Evolutionary conservation across 306 rosid species (phyloP).

Genomic region (Prunus padus): DNA sequence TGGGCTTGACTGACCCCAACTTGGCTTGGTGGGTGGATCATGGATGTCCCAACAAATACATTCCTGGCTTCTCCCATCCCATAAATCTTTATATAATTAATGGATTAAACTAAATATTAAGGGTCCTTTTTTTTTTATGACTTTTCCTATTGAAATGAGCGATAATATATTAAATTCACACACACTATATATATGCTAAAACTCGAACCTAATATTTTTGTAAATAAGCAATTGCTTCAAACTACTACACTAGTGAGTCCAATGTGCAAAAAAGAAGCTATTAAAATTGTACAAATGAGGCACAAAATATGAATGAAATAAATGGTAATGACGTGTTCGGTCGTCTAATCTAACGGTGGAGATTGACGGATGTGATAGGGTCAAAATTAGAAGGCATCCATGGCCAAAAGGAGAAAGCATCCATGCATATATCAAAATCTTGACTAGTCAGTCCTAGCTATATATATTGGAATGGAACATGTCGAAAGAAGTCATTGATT

Average conservation of each 20-base stretch:
- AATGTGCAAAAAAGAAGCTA: not conserved
- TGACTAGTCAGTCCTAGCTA: constrained; percentile 9
- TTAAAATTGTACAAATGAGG: not conserved
- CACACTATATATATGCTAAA: too few relatives aligned
- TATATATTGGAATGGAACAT: too few relatives aligned
- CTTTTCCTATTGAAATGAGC: too few relatives aligned
- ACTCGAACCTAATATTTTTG: accelerated
- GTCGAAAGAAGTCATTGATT: not conserved
- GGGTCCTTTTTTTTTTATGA: too few relatives aligned
- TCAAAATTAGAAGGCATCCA: not conserved
- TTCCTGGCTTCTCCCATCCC: not conserved
- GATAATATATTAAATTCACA: too few relatives aligned
- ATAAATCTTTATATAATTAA: too few relatives aligned
- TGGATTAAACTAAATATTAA: too few relatives aligned
- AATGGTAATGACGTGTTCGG: not conserved
- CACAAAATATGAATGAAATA: not conserved
- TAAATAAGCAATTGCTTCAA: too few relatives aligned
- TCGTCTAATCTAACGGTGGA: not conserved
- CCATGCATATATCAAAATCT: constrained; percentile 3
- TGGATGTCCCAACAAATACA: not conserved
- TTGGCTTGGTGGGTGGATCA: not conserved
- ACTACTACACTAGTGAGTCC: too few relatives aligned
- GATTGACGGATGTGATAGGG: not conserved
- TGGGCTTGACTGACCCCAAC: constrained; percentile 3
- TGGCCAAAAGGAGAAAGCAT: constrained; percentile 11